A percentile compares a stretch with the other conserved stretches of the same genome.
These are phyloP conservation scores for Schizothecium vesticola DNA, from an alignment of 495 filamentous ascomycete genomes.

Conservation along the genomic window DNA sequence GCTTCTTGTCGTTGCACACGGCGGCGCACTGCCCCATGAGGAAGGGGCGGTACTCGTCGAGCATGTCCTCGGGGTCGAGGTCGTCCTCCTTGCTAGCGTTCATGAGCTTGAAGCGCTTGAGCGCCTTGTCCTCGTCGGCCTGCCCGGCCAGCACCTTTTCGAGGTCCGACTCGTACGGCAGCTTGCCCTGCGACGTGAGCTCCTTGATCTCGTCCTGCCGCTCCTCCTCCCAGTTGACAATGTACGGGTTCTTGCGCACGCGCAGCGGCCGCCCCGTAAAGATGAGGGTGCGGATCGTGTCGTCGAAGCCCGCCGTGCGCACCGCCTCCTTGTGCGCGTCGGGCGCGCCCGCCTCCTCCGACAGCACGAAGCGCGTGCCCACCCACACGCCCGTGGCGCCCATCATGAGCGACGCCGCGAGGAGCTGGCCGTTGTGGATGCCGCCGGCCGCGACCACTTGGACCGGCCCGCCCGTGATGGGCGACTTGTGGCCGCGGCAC, in stretches of 20 bases:
- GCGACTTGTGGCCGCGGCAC: constrained; percentile 73
- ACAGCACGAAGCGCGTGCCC: constrained; percentile 90
- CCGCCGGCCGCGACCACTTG: constrained; percentile 92
- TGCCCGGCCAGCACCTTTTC: constrained; percentile 62
- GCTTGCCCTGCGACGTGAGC: constrained; percentile 77
- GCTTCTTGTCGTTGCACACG: constrained; percentile 87
- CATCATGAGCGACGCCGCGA: constrained; percentile 88
- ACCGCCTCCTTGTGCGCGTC: constrained; percentile 96
- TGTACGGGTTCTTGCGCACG: constrained; percentile 89
- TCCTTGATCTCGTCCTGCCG: constrained; percentile 83
- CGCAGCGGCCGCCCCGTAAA: constrained; percentile 95
- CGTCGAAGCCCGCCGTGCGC: constrained; percentile 82
- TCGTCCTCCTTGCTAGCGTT: constrained; percentile 58
- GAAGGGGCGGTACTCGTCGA: constrained; percentile 88
- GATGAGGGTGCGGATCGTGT: constrained; percentile 93
- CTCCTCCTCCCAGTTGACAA: constrained; percentile 93
- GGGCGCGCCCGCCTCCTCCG: constrained; percentile 89
- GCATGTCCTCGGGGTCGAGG: constrained; percentile 58
- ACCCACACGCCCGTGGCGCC: constrained; percentile 93
- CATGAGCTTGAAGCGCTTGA: constrained; percentile 73
- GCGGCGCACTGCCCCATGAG: constrained; percentile 97
- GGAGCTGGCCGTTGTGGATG: constrained; percentile 84
- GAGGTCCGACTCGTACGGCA: constrained; percentile 91
- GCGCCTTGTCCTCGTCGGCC: constrained; percentile 59
- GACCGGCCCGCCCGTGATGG: constrained; percentile 78